Percentiles rank a stretch among this genome's conserved stretches.
phyloP scores from a whole-genome alignment of 352 stramenopile species.

The Phytophthora pseudosyringae region DNA sequence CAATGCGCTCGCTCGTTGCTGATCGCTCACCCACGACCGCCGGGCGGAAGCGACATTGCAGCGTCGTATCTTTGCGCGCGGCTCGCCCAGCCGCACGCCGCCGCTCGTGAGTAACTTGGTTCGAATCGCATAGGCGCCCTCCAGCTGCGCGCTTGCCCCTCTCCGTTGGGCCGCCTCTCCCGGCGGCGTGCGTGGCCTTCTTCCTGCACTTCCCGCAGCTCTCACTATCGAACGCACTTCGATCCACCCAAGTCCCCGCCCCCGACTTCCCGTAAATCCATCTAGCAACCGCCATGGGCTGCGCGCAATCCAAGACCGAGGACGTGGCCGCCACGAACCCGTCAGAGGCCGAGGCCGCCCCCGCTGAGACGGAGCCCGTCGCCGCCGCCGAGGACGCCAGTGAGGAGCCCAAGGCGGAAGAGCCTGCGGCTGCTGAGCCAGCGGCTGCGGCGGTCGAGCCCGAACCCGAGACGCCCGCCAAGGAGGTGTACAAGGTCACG shows the following conservation, averaged over 20 bases:
- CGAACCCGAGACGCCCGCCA: slow-evolving; percentile 25
- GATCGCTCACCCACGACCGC: slow-evolving; percentile 20
- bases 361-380: slow-evolving; percentile 21
- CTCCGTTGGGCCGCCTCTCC: slow-evolving; percentile 10
- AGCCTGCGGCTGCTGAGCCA: slow-evolving; percentile 16
- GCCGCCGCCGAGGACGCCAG: neutral
- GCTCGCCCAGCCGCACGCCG: slow-evolving; percentile 12
- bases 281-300: slow-evolving; percentile 67
- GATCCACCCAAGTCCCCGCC: slow-evolving; percentile 30
- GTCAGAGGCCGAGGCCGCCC: slow-evolving; percentile 15
- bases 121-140: slow-evolving; percentile 20
- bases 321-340: slow-evolving; percentile 36
- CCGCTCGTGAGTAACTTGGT: slow-evolving; percentile 17
- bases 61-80: slow-evolving; percentile 27
- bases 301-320: slow-evolving; percentile 72
- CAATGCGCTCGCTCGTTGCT: slow-evolving; percentile 10
- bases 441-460: slow-evolving; percentile 9
- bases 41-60: slow-evolving; percentile 19
- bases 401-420: slow-evolving; percentile 6
- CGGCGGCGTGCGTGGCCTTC: neutral
- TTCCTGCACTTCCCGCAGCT: neutral
- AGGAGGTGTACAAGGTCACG: slow-evolving; percentile 51
- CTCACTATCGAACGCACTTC: slow-evolving; percentile 47
- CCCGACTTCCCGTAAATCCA: slow-evolving; percentile 22
- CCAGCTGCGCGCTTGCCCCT: slow-evolving; percentile 22